These are phyloP conservation scores for Canna indica DNA, from an alignment of 176 grass and related monocot species.

Conservation along the genomic window DNA sequence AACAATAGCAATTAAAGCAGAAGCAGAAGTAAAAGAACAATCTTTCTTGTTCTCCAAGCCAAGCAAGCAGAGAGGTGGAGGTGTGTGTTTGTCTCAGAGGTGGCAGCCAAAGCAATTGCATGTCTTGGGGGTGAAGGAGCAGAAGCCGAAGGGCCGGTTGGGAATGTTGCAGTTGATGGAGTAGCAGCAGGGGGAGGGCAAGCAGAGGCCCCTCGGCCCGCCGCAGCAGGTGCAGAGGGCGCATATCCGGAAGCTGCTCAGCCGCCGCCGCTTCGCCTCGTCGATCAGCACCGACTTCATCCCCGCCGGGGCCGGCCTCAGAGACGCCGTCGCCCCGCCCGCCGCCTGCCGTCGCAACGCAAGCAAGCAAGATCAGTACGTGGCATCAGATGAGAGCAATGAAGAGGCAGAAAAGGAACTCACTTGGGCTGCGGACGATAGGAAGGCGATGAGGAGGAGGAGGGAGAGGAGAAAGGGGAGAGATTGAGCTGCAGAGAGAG, in stretches of 20 bases:
- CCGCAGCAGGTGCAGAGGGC: constrained; percentile 92
- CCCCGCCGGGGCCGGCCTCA: constrained; percentile 22
- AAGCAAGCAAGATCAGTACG: not conserved
- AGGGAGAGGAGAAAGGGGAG: not conserved
- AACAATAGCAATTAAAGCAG: not conserved
- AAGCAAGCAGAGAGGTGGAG: not conserved
- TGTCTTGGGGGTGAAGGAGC: constrained; percentile 79
- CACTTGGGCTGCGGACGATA: not conserved
- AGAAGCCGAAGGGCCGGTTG: constrained; percentile 90
- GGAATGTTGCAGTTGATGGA: constrained; percentile 98
- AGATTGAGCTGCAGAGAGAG: not conserved
- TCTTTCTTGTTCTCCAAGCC: not conserved
- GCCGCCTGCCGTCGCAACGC: constrained; percentile 5
- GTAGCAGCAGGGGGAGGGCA: constrained; percentile 89
- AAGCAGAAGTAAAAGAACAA: not conserved
- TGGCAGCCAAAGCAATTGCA: constrained; percentile 67
- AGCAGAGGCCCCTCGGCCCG: constrained; percentile 45
- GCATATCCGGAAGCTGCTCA: constrained; percentile 72
- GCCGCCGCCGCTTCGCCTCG: constrained; percentile 48
- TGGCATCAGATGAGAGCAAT: not conserved
- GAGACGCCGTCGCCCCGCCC: constrained; percentile 16
- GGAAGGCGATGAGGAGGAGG: not conserved
- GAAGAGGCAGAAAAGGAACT: not conserved
- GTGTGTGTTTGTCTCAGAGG: constrained; percentile 27
- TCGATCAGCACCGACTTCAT: constrained; percentile 41